Evolutionary conservation across 495 filamentous ascomycete species (phyloP).

Genomic region (Friedmanniomyces simplex): DNA sequence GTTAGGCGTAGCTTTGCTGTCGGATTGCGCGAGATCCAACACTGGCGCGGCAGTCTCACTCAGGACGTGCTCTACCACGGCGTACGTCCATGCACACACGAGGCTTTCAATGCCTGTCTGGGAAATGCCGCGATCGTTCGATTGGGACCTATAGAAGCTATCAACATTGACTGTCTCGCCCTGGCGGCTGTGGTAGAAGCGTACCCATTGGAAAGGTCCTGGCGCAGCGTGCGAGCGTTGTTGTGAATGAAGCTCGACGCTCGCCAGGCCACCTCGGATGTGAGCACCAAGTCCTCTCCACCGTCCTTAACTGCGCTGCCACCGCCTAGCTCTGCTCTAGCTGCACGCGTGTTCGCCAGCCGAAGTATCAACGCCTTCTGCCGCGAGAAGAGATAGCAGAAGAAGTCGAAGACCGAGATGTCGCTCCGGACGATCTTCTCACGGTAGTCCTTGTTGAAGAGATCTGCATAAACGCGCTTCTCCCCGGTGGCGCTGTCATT

Average conservation of each 20-base stretch:
- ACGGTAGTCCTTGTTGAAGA: slow-evolving; percentile 65
- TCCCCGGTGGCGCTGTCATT: slow-evolving; percentile 20
- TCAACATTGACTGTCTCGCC: not conserved
- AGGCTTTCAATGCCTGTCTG: slow-evolving; percentile 59
- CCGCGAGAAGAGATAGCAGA: slow-evolving; percentile 84
- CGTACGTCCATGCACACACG: slow-evolving; percentile 75
- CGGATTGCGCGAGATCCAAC: slow-evolving; percentile 3
- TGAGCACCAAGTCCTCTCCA: slow-evolving; percentile 60
- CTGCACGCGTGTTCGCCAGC: slow-evolving; percentile 51
- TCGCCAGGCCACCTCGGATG: slow-evolving; percentile 71
- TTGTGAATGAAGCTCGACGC: slow-evolving; percentile 71
- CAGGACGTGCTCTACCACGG: slow-evolving; percentile 65
- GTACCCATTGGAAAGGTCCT: slow-evolving; percentile 50
- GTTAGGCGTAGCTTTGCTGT: not conserved
- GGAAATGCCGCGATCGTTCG: not conserved
- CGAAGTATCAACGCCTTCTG: slow-evolving; percentile 77
- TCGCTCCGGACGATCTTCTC: slow-evolving; percentile 91
- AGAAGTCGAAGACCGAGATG: slow-evolving; percentile 95
- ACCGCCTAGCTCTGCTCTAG: slow-evolving; percentile 2
- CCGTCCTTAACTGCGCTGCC: not conserved
- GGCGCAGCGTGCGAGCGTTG: slow-evolving; percentile 63
- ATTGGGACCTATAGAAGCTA: slow-evolving; percentile 3
- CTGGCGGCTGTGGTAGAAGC: not conserved
- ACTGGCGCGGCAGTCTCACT: slow-evolving; percentile 42
- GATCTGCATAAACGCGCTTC: not conserved